These are phyloP conservation scores for Aspergillus flavus DNA, from an alignment of 2,329 filamentous ascomycete species.

Conservation along the genomic window DNA sequence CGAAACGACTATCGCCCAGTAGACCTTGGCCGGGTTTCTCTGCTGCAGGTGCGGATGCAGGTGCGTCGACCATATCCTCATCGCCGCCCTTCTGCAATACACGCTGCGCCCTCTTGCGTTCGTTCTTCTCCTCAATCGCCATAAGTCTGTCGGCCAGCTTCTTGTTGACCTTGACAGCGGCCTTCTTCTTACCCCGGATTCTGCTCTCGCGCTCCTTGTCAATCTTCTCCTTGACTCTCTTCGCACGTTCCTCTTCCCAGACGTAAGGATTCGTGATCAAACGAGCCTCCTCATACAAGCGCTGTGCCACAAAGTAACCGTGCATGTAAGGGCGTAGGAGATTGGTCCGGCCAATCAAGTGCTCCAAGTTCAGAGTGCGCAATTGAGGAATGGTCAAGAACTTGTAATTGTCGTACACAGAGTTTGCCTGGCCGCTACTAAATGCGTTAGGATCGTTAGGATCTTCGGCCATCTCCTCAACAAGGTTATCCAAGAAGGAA, in stretches of 20 bases:
- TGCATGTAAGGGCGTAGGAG: slow-evolving; percentile 97
- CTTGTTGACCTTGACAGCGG: slow-evolving; percentile 83
- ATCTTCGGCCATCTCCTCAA: slow-evolving; percentile 96
- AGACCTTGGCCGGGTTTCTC: slow-evolving; percentile 59
- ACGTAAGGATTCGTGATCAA: slow-evolving; percentile 92
- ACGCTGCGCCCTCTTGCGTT: slow-evolving; percentile 47
- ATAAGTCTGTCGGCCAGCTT: slow-evolving; percentile 64
- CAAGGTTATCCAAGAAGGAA: slow-evolving; percentile 92
- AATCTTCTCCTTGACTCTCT: slow-evolving; percentile 91
- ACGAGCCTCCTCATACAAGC: slow-evolving; percentile 91
- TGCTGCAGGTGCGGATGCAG: slow-evolving; percentile 23
- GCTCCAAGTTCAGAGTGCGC: slow-evolving; percentile 79
- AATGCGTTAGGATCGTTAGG: slow-evolving; percentile 63
- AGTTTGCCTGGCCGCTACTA: slow-evolving; percentile 54
- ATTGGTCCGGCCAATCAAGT: slow-evolving; percentile 87
- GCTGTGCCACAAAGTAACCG: slow-evolving; percentile 94
- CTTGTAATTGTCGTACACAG: slow-evolving; percentile 99
- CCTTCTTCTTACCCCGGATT: slow-evolving; percentile 93
- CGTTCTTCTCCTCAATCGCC: slow-evolving; percentile 61
- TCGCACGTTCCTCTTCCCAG: slow-evolving; percentile 88
- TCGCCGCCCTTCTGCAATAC: slow-evolving; percentile 61
- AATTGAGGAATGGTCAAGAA: slow-evolving; percentile 90
- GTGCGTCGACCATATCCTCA: slow-evolving; percentile 41
- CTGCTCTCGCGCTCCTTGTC: slow-evolving; percentile 95
- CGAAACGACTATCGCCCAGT: slow-evolving; percentile 84